A percentile compares a stretch with the other conserved stretches of the same genome.
These are phyloP conservation scores for Dryadomyces sulphureus DNA, from an alignment of 2,329 filamentous ascomycete species.

Conservation along the genomic window DNA sequence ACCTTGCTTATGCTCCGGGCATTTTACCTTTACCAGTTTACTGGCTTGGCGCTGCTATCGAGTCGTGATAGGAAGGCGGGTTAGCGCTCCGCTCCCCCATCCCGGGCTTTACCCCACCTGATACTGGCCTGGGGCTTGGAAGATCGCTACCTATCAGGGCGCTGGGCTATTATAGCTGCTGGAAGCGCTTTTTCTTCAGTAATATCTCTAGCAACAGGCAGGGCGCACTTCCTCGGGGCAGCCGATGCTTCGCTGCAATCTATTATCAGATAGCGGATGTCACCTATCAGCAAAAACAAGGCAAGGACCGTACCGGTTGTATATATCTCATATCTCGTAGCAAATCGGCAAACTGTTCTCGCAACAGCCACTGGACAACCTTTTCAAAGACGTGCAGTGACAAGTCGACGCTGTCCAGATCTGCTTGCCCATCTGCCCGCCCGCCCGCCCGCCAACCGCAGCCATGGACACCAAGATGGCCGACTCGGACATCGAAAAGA, in stretches of 20 bases:
- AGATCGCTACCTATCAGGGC: neutral
- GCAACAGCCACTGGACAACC: no score
- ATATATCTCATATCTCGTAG: neutral
- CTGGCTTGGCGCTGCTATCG: no score
- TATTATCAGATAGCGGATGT: neutral
- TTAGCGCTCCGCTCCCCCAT: neutral
- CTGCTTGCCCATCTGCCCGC: no score
- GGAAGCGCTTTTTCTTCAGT: no score
- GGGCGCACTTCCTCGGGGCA: no score
- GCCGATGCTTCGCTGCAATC: no score
- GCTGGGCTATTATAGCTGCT: neutral
- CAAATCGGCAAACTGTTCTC: neutral
- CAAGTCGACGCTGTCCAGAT: no score
- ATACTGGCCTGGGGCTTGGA: neutral
- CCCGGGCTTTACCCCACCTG: neutral
- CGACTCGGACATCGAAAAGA: neutral
- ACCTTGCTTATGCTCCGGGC: no score
- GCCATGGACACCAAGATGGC: neutral
- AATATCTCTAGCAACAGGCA: no score
- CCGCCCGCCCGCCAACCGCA: neutral
- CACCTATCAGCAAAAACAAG: neutral
- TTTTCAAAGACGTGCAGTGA: no score
- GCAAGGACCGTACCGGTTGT: neutral
- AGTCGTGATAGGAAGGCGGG: neutral
- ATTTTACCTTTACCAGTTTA: neutral